phyloP scores from a whole-genome alignment of 2,329 filamentous ascomycete species.

The Sarocladium brachiariae region DNA sequence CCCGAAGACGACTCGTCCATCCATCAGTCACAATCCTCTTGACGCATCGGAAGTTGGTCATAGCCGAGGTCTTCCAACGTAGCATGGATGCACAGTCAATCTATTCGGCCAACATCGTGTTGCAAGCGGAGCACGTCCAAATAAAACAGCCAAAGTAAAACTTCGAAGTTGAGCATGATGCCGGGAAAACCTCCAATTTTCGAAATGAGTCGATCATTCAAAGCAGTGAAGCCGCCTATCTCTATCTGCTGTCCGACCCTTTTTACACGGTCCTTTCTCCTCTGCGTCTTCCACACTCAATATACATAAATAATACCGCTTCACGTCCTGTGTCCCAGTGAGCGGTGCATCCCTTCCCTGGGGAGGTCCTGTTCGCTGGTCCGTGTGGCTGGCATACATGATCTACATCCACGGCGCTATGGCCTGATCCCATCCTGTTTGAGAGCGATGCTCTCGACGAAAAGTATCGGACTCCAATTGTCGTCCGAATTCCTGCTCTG shows the following conservation, averaged over 20 bases:
- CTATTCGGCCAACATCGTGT: no score
- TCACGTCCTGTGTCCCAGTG: constrained; percentile 6
- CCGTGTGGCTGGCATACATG: neutral
- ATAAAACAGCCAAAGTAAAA: no score
- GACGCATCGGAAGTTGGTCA: neutral
- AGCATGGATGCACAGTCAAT: no score
- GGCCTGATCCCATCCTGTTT: neutral
- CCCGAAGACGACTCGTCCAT: neutral
- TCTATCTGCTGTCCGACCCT: constrained; percentile 5
- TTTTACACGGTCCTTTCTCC: neutral
- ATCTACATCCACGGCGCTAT: neutral
- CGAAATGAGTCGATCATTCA: neutral
- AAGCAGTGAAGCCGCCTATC: constrained; percentile 8
- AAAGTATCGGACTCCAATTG: neutral
- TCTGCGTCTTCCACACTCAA: neutral
- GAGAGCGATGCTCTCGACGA: neutral
- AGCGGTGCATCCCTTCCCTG: neutral
- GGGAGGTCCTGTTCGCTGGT: constrained; percentile 4
- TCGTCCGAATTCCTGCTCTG: neutral
- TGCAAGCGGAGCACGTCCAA: no score
- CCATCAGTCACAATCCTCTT: neutral
- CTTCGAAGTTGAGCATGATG: neutral
- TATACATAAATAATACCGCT: constrained; percentile 6
- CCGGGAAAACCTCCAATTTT: neutral
- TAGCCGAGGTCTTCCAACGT: constrained; percentile 4